Percentiles rank a stretch among this genome's conserved stretches.
Conservation (phyloP, 352 stramenopile species). For the Globisporangium nodosum region DNA sequence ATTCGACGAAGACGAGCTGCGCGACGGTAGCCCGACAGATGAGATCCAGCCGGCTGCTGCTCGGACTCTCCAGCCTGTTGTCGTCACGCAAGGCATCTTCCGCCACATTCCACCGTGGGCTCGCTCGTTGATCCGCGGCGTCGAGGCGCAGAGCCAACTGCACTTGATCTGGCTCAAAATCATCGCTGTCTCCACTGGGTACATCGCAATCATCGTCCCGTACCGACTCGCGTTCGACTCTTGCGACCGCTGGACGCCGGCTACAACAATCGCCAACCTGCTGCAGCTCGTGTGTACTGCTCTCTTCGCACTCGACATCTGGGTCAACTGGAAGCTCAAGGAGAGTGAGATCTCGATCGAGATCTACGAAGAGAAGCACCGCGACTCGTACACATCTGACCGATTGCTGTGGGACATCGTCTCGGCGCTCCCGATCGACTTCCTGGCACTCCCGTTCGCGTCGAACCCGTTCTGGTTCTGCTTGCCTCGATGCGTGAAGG, state of each 20-base stretch:
- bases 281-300: conserved; percentile 32
- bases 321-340: conserved; percentile 47
- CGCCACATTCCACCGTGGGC: conserved; percentile 7
- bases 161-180: conserved; percentile 43
- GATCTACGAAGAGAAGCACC: conserved; percentile 44
- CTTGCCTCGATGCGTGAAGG: conserved; percentile 42
- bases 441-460: conserved; percentile 15
- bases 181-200: conserved; percentile 28
- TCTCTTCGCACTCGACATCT: conserved; percentile 41
- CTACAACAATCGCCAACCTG: conserved; percentile 13
- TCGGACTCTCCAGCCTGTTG: not conserved
- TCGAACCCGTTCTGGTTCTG: conserved; percentile 31
- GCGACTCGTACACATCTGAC: conserved; percentile 31
- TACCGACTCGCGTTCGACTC: conserved; percentile 47
- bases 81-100: conserved; percentile 1
- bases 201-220: conserved; percentile 36
- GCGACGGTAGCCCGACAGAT: not conserved
- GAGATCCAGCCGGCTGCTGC: not conserved
- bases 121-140: conserved; percentile 11
- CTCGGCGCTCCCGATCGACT: conserved; percentile 38
- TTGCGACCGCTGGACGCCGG: conserved; percentile 24
- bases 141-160: conserved; percentile 29
- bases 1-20: not conserved
- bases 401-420: conserved; percentile 40
- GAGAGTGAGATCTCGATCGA: conserved; percentile 39